These are phyloP conservation scores for Cladophialophora immunda DNA, from an alignment of 2,329 filamentous ascomycete genomes.

Conservation along the genomic window DNA sequence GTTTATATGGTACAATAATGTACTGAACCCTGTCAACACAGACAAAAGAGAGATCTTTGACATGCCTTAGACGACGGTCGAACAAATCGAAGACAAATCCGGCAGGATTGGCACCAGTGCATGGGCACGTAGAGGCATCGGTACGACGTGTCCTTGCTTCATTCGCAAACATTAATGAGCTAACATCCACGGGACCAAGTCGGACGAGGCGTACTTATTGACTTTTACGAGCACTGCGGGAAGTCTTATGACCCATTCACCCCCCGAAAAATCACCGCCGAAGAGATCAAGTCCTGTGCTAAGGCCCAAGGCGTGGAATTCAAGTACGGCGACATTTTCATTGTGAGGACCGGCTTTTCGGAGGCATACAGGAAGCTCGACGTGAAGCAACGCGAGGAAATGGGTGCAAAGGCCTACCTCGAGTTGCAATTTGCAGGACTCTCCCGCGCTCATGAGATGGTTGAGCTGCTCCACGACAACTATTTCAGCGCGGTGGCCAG, in stretches of 20 bases:
- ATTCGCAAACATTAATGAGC: background rate
- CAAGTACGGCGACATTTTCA: conserved; percentile 55
- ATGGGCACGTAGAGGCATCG: conserved; percentile 19
- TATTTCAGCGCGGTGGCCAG: conserved; percentile 72
- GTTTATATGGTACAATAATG: conserved; percentile 22
- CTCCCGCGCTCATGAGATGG: conserved; percentile 61
- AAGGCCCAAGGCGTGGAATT: conserved; percentile 68
- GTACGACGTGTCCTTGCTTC: conserved; percentile 4
- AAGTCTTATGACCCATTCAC: conserved; percentile 61
- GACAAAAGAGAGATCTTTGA: background rate
- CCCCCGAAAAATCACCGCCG: conserved; percentile 60
- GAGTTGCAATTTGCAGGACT: conserved; percentile 54
- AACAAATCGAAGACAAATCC: background rate
- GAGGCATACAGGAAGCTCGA: conserved; percentile 44
- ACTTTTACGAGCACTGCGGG: conserved; percentile 56
- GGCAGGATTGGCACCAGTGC: background rate
- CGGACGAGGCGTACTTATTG: conserved; percentile 50
- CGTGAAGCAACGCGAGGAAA: conserved; percentile 29
- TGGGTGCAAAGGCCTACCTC: conserved; percentile 15
- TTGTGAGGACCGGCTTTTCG: conserved; percentile 71
- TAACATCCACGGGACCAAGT: conserved; percentile 22
- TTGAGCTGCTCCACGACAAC: conserved; percentile 73
- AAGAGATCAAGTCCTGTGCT: conserved; percentile 66
- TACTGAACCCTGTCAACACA: background rate
- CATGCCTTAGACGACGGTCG: background rate